Conservation (phyloP, 2,329 filamentous ascomycete genomes). For the Thelonectria discophora region DNA sequence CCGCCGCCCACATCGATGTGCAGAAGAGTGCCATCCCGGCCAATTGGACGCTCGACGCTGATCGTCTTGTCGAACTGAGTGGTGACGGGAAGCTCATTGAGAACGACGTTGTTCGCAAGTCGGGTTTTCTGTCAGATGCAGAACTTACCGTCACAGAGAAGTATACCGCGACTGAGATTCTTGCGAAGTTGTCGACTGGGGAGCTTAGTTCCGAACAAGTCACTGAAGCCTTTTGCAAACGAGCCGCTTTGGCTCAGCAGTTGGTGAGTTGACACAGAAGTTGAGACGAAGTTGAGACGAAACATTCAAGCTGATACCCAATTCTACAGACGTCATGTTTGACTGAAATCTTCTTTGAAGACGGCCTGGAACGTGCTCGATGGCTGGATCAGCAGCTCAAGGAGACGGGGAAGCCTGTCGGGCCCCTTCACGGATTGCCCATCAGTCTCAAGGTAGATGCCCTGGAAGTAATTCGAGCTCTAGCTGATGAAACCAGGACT, state of each 20-base stretch:
- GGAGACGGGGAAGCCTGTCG: slow-evolving; percentile 33
- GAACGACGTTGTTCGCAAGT: slow-evolving; percentile 20
- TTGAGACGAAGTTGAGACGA: not conserved
- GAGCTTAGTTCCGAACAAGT: slow-evolving; percentile 35
- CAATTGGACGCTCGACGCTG: slow-evolving; percentile 25
- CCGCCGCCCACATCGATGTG: slow-evolving; percentile 31
- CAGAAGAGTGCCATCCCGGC: slow-evolving; percentile 28
- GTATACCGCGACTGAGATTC: slow-evolving; percentile 27
- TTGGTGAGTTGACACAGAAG: slow-evolving; percentile 10
- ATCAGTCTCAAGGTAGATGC: slow-evolving; percentile 37
- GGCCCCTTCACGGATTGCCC: slow-evolving; percentile 34
- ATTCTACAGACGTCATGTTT: slow-evolving; percentile 29
- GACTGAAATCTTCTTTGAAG: slow-evolving; percentile 35
- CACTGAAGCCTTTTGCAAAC: slow-evolving; percentile 33
- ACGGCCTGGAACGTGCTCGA: slow-evolving; percentile 28
- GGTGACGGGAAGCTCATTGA: slow-evolving; percentile 28
- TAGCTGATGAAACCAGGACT: slow-evolving; percentile 35
- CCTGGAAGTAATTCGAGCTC: fast-evolving
- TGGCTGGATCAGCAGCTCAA: slow-evolving; percentile 32
- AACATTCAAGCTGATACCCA: not conserved
- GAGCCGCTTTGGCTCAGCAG: slow-evolving; percentile 37
- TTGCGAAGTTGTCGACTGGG: slow-evolving; percentile 22
- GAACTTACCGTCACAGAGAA: slow-evolving; percentile 31
- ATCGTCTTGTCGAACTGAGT: slow-evolving; percentile 18
- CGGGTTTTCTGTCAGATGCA: slow-evolving; percentile 24